Evolutionary conservation across 768 basidiomycete genomes (phyloP).

Genomic region (Lactifluus piperatus): DNA sequence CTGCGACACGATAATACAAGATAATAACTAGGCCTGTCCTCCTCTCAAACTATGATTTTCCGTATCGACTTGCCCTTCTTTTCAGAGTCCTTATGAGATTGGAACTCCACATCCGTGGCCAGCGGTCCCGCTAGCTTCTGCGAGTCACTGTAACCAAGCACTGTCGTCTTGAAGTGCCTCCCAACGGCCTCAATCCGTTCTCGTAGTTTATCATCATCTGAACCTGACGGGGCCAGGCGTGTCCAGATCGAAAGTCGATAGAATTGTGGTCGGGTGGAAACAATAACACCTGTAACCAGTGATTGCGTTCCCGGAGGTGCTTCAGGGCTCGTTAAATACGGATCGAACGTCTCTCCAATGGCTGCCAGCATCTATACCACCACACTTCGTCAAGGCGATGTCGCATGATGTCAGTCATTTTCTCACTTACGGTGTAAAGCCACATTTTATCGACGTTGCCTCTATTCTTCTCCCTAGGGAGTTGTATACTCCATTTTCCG

Average conservation of each 20-base stretch:
- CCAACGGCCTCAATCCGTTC: slow-evolving; percentile 81
- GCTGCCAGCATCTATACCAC: slow-evolving; percentile 88
- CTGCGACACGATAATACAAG: slow-evolving; percentile 20
- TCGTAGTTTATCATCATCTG: slow-evolving; percentile 49
- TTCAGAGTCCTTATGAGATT: slow-evolving; percentile 92
- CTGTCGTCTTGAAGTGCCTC: slow-evolving; percentile 82
- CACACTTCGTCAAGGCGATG: not conserved
- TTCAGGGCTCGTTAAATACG: slow-evolving; percentile 50
- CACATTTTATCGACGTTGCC: slow-evolving; percentile 86
- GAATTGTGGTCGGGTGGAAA: slow-evolving; percentile 89
- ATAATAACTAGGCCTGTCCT: slow-evolving; percentile 11
- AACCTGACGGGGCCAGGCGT: slow-evolving; percentile 56
- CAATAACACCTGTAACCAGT: slow-evolving; percentile 81
- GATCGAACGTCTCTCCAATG: slow-evolving; percentile 98
- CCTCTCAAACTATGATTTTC: slow-evolving; percentile 63
- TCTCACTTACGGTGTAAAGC: slow-evolving; percentile 76
- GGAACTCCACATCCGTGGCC: slow-evolving; percentile 90
- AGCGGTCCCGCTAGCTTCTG: slow-evolving; percentile 76
- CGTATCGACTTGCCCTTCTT: slow-evolving; percentile 81
- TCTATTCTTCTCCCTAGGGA: slow-evolving; percentile 92
- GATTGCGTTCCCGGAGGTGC: slow-evolving; percentile 35
- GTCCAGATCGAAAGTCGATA: slow-evolving; percentile 99
- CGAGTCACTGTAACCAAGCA: slow-evolving; percentile 72
- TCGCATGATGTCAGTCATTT: slow-evolving; percentile 19
- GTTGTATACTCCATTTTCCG: slow-evolving; percentile 97